Conservation (phyloP, 1,139 yeast genomes). For the Taiozyma onychis region DNA sequence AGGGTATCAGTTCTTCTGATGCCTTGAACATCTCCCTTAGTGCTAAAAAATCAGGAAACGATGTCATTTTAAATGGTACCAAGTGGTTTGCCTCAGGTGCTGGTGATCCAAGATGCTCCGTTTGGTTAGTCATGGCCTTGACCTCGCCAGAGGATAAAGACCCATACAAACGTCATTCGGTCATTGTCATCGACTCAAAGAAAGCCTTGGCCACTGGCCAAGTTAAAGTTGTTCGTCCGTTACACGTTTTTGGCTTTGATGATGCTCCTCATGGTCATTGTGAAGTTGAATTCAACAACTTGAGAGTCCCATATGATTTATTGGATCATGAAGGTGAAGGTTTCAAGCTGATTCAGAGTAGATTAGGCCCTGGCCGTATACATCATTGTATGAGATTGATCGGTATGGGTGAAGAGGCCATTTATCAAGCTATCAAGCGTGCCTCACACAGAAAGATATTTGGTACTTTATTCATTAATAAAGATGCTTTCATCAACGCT, state of each 20-base stretch:
- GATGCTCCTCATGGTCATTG: slow-evolving; percentile 76
- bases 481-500: slow-evolving; percentile 47
- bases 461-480: slow-evolving; percentile 47
- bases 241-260: slow-evolving; percentile 57
- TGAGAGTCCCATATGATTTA: slow-evolving; percentile 42
- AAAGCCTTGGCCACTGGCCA: slow-evolving; percentile 46
- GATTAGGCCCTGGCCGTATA: slow-evolving; percentile 69
- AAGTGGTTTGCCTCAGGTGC: slow-evolving; percentile 80
- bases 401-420: slow-evolving; percentile 62
- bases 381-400: slow-evolving; percentile 72
- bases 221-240: slow-evolving; percentile 48
- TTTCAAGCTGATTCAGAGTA: slow-evolving; percentile 62
- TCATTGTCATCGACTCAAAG: slow-evolving; percentile 52
- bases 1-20: slow-evolving; percentile 60
- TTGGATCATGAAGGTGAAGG: slow-evolving; percentile 55
- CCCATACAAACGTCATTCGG: slow-evolving; percentile 53
- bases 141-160: slow-evolving; percentile 35
- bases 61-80: slow-evolving; percentile 50
- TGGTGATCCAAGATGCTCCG: slow-evolving; percentile 60
- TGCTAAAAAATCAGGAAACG: slow-evolving; percentile 45
- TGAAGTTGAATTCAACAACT: slow-evolving; percentile 51
- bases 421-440: slow-evolving; percentile 46
- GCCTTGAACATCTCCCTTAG: slow-evolving; percentile 56
- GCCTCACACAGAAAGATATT: slow-evolving; percentile 53
- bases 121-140: slow-evolving; percentile 66